Evolutionary conservation across 768 basidiomycete genomes (phyloP), one percentile per base, ranked within the genome.

Genomic region (Coprinopsis marcescibilis): DNA sequence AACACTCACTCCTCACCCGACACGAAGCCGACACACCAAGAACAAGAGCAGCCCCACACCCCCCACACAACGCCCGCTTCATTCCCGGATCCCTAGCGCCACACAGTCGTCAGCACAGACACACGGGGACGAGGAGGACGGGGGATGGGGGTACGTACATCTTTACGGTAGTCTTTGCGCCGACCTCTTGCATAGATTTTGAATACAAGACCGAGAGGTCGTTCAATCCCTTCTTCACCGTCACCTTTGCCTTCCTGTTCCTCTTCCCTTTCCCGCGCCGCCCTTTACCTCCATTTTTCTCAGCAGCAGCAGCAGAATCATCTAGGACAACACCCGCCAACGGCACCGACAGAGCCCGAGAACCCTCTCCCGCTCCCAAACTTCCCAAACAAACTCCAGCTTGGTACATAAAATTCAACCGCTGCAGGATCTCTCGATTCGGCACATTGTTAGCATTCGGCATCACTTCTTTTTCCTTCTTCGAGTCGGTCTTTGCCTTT

Each of bases 341-440:
- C n/a, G n/a, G n/a, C n/a, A n/a, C n/a, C n/a, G n/a, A n/a, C n/a
- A n/a, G n/a, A n/a, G n/a, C n/a, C n/a, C n/a, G n/a, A n/a, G n/a
- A n/a, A n/a, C n/a, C n/a, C n/a, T n/a, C n/a, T n/a, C n/a, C n/a
- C n/a, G n/a, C n/a, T n/a, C n/a, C n/a, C n/a, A n/a, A n/a, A n/a
- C n/a, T 11, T n/a, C 66, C 71, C 15, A 89, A 67, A 50, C 81
- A 83, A 11, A 76, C 70, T 56, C 83, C 82, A 27, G 88, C 85
- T 64, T 91, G 90, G 58, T 87, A 90, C 27, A 92, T 75, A 61
- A 87, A 92, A 64, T 86, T 91, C 51, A 92, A 74, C 23, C 89
- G 75, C 62, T 92, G 89, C 17, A 89, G 73, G 38, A 86, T 78
- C 57, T 92, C 90, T 23, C 80, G 70, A 60, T 89, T 88, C 10